Conservation (phyloP, 371 early-diverging fungal genomes). For the Rhizomucor pusillus region DNA sequence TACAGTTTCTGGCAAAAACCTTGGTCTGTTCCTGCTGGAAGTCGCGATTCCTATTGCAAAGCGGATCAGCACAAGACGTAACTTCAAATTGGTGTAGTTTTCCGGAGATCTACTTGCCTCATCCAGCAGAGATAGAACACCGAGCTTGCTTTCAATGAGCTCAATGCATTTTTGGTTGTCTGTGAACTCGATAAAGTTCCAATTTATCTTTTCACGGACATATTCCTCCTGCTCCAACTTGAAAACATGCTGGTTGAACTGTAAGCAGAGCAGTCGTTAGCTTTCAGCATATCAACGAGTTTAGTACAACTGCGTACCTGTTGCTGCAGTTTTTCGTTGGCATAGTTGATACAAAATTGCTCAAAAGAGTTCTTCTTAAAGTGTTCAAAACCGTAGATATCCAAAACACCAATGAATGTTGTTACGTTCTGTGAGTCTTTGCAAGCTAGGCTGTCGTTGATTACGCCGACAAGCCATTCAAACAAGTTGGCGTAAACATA, state of each 20-base stretch:
- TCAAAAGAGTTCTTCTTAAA: conserved; percentile 98
- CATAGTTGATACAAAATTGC: conserved; percentile 99
- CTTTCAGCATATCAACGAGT: background rate
- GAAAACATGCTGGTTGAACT: conserved; percentile 71
- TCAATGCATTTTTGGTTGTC: conserved; percentile 99
- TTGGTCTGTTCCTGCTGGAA: conserved; percentile 87
- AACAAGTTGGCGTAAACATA: conserved; percentile 91
- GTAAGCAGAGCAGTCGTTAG: background rate
- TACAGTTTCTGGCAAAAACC: conserved; percentile 85
- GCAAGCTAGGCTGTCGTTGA: conserved; percentile 73
- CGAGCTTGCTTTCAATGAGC: conserved; percentile 93
- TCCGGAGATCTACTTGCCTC: too few relatives aligned
- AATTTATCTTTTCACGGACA: conserved; percentile 90
- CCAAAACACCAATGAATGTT: conserved; percentile 92
- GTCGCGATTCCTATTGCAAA: conserved; percentile 64
- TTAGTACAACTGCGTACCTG: conserved; percentile 32
- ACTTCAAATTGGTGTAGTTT: too few relatives aligned
- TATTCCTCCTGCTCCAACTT: conserved; percentile 96
- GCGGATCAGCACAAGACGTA: background rate
- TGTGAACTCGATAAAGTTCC: conserved; percentile 93
- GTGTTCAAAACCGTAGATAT: conserved; percentile 97
- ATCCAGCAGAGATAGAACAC: conserved; percentile 94
- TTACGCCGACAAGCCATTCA: conserved; percentile 89
- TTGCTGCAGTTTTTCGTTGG: conserved; percentile 97
- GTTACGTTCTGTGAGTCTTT: conserved; percentile 42